These are phyloP conservation scores for Skeletonema tropicum DNA, from an alignment of 108 stramenopile species.

Conservation along the genomic window DNA sequence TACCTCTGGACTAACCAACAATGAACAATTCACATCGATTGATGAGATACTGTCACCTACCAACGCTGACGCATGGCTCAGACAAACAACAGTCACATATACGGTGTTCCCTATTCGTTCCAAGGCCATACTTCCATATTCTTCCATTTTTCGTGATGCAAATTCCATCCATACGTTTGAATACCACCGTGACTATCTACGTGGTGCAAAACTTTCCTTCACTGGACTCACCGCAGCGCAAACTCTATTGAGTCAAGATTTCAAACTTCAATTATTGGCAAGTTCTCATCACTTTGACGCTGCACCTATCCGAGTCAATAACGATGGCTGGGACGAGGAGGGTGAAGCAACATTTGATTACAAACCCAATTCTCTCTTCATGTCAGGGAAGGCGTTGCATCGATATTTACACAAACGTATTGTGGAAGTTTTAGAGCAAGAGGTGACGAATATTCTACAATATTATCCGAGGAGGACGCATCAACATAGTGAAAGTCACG, in stretches of 20 bases:
- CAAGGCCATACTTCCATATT: conserved; percentile 2
- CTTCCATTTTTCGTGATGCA: conserved; percentile 1
- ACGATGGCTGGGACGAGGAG: neutral
- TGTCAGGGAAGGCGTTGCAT: conserved; percentile 15
- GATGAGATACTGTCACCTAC: conserved; percentile 20
- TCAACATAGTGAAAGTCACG: neutral
- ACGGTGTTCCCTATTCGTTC: conserved; percentile 12
- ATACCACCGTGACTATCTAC: conserved; percentile 3
- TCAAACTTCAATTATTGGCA: conserved; percentile 58
- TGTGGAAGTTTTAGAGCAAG: conserved; percentile 4
- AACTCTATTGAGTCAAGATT: conserved; percentile 29
- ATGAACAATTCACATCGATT: conserved; percentile 8
- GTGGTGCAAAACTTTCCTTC: neutral
- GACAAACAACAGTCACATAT: conserved; percentile 35
- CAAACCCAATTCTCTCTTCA: conserved; percentile 50
- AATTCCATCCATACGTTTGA: neutral
- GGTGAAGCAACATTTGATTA: conserved; percentile 15
- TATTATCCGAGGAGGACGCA: neutral
- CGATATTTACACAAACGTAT: conserved; percentile 31
- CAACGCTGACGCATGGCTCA: conserved; percentile 35
- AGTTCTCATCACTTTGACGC: conserved; percentile 35
- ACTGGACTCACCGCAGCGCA: conserved; percentile 36
- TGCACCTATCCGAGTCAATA: neutral
- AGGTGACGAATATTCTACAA: neutral
- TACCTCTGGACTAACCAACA: conserved; percentile 2